Evolutionary conservation across 345 rosid species (phyloP).

Genomic region (Microthlaspi erraticum): DNA sequence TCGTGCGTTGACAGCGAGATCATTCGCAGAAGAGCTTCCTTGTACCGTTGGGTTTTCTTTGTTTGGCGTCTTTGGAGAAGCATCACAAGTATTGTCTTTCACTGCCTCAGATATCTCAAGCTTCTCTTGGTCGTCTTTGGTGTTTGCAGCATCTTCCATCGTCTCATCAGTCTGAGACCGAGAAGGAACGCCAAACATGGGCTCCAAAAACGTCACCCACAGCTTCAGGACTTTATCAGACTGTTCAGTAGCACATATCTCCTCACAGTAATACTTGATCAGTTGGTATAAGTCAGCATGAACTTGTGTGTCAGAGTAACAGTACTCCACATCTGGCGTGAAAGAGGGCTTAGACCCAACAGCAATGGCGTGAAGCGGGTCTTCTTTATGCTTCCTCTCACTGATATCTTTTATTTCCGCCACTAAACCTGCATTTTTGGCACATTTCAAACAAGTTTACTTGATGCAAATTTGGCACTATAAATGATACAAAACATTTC

Average conservation of each 20-base stretch:
- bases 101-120: conserved; percentile 55
- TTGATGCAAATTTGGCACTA: neutral
- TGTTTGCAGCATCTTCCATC: conserved; percentile 63
- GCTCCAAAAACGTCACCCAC: conserved; percentile 93
- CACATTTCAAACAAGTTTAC: conserved; percentile 24
- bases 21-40: conserved; percentile 60
- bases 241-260: conserved; percentile 88
- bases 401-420: conserved; percentile 94
- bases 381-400: conserved; percentile 84
- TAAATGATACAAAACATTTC: conserved; percentile 17
- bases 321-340: conserved; percentile 75
- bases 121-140: conserved; percentile 53
- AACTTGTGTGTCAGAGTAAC: conserved; percentile 71
- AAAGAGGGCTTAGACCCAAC: conserved; percentile 71
- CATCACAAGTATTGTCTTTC: conserved; percentile 64
- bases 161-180: conserved; percentile 81
- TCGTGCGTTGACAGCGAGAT: conserved; percentile 1
- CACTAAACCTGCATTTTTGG: conserved; percentile 66
- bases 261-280: conserved; percentile 88
- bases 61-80: conserved; percentile 55
- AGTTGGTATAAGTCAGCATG: conserved; percentile 92
- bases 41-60: conserved; percentile 61
- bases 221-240: conserved; percentile 86
- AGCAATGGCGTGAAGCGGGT: conserved; percentile 77
- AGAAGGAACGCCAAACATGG: conserved; percentile 81